These are phyloP conservation scores for Purshia tridentata DNA, from an alignment of 306 rosid genomes.

Conservation along the genomic window DNA sequence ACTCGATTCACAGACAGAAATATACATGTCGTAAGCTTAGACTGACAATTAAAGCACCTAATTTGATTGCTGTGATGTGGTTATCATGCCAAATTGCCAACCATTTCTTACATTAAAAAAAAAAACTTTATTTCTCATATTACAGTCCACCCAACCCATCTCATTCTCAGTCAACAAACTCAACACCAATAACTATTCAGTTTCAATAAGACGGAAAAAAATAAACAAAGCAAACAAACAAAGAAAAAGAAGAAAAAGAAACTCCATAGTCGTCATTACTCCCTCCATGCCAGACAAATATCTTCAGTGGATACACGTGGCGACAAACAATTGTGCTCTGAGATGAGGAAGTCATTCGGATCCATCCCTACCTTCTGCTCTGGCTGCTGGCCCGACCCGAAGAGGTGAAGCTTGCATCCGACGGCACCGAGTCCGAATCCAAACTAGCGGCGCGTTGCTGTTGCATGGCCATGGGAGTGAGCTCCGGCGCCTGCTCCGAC, in stretches of 20 bases:
- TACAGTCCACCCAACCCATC: no score
- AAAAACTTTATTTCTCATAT: no score
- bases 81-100: no score
- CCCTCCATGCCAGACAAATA: neutral
- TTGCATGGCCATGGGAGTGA: slow-evolving; percentile 19
- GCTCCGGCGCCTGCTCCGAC: slow-evolving; percentile 38
- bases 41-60: no score
- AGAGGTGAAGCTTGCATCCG: slow-evolving; percentile 60
- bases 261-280: neutral
- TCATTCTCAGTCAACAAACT: no score
- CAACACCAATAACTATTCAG: no score
- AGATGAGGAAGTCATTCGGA: neutral
- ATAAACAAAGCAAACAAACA: no score
- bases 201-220: no score
- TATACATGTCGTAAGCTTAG: neutral
- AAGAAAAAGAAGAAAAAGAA: neutral
- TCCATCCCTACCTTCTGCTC: slow-evolving; percentile 4
- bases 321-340: neutral
- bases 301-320: neutral
- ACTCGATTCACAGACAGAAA: neutral
- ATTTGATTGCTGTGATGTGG: no score
- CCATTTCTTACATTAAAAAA: no score
- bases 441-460: slow-evolving; percentile 10
- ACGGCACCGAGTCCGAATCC: slow-evolving; percentile 48
- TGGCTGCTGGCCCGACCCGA: slow-evolving; percentile 28